Evolutionary conservation across 2,329 filamentous ascomycete genomes (phyloP).

Genomic region (Cercospora beticola): DNA sequence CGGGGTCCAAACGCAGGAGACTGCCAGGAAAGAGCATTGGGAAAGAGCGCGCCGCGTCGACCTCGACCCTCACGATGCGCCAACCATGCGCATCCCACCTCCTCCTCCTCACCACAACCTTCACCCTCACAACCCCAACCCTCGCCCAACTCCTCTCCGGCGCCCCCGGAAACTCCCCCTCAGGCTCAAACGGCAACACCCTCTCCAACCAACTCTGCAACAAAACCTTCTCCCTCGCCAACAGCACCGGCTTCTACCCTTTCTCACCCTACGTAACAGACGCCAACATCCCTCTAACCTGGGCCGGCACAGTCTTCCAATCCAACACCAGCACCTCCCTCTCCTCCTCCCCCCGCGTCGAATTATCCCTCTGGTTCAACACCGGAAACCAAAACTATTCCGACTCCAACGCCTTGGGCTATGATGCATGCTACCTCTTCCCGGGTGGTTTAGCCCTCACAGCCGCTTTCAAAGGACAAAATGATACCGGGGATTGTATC

Average conservation of each 20-base stretch:
- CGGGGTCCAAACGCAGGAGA: not conserved
- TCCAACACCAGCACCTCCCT: not conserved
- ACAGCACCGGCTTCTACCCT: slow-evolving; percentile 11
- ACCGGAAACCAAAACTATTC: slow-evolving; percentile 10
- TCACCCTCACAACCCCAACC: not conserved
- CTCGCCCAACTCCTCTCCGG: slow-evolving; percentile 12
- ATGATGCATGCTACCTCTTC: slow-evolving; percentile 19
- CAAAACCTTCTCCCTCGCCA: slow-evolving; percentile 14
- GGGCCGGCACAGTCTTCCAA: slow-evolving; percentile 17
- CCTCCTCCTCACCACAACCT: not conserved
- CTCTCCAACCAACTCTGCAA: slow-evolving; percentile 17
- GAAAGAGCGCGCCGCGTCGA: not conserved
- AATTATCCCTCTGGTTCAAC: slow-evolving; percentile 20
- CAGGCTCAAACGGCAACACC: not conserved
- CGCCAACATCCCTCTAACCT: slow-evolving; percentile 4
- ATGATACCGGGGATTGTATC: slow-evolving; percentile 16
- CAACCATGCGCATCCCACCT: not conserved
- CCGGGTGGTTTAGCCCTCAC: slow-evolving; percentile 4
- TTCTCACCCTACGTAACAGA: slow-evolving; percentile 7
- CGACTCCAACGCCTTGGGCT: slow-evolving; percentile 17
- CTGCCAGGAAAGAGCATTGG: not conserved
- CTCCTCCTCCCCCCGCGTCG: slow-evolving; percentile 4
- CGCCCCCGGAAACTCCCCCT: slow-evolving; percentile 7
- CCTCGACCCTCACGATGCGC: not conserved
- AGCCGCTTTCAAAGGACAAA: slow-evolving; percentile 15